Base-by-base conservation (phyloP, 192 early-diverging fungal species). In the Umbelopsis vinacea region DNA sequence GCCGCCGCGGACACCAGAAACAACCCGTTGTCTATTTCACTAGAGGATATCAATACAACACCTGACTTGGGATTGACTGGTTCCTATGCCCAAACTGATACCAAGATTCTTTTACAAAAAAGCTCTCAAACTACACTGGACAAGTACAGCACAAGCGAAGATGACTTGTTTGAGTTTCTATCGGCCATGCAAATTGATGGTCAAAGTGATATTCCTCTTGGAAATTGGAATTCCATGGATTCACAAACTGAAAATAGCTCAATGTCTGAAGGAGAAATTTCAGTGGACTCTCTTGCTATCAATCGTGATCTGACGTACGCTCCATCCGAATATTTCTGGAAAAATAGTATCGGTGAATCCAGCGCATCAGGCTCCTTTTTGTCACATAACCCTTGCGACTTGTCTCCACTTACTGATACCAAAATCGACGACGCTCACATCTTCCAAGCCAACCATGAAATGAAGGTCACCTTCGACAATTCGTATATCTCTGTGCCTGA, bases 171-270 rank as follows among this genome's bases (percentile, higher is more conserved):
- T 19, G 57, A 63, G 19, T 63, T 63, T 17, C n/a, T 63, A 14
- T 63, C 57, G 12, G 57, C 57, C 15, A 63, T 63, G 57, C 57
- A 63, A 33, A 63, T 63, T 37, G 57, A 63, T 63, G 57, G 57
- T 17, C 57, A 63, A 11, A 37, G 57, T 14, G 33, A 37, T 37
- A 63, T 29, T 12, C 14, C 57, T 37, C 57, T 19, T 12, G 7
- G 24, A 37, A 17, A 35, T 19, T 63, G 57, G 57, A 63, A 63
- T 63, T 29, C 57, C 2, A 19, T 63, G 33, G 57, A 63, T 37
- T 63, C 57, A 19, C 57, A 63, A 63, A 63, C 57, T 14, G 57
- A 63, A 37, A 63, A 63, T 29, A 63, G 57, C 6, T 63, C 57
- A 63, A 63, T 35, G 26, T 63, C 57, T 37, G 57, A 63, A 19